Evolutionary conservation across 179 eudicot genomes (phyloP).

Genomic region (Corrigiola litoralis): DNA sequence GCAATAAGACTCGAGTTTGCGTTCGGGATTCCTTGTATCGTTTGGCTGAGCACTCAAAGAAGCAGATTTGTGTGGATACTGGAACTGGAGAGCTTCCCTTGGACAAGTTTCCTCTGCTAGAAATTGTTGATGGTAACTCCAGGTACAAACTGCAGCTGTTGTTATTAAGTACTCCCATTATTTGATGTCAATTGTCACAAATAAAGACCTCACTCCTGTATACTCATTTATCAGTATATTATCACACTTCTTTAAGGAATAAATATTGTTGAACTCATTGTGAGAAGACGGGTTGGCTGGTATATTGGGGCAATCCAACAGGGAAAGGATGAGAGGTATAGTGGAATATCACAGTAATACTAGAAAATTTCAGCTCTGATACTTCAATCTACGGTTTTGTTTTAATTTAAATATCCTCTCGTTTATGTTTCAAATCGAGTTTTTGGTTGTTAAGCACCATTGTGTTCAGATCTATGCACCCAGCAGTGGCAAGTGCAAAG

Average conservation of each 20-base stretch:
- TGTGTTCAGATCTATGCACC: neutral
- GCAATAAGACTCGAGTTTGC: slow-evolving; percentile 54
- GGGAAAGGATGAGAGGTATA: slow-evolving; percentile 11
- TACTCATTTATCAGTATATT: neutral
- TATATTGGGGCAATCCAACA: slow-evolving; percentile 7
- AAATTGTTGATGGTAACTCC: slow-evolving; percentile 21
- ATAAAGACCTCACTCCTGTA: neutral
- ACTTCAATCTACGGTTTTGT: too few species aligned
- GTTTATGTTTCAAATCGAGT: neutral
- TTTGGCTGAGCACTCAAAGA: slow-evolving; percentile 60
- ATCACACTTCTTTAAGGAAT: neutral
- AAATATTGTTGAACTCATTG: slow-evolving; percentile 3
- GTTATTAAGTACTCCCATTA: neutral
- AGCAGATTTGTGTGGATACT: slow-evolving; percentile 17
- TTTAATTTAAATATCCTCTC: too few species aligned
- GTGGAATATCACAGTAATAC: slow-evolving; percentile 4
- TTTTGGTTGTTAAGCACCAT: neutral
- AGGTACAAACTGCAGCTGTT: slow-evolving; percentile 17
- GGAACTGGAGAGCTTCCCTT: slow-evolving; percentile 29
- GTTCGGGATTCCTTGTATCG: slow-evolving; percentile 80
- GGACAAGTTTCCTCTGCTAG: slow-evolving; percentile 23
- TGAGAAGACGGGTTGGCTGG: slow-evolving; percentile 6
- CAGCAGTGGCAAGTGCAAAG: neutral
- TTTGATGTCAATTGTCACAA: neutral
- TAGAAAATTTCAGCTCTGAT: too few species aligned